A percentile compares a stretch with the other conserved stretches of the same genome.
Conservation (phyloP, 805 yeast genomes). For the Myxozyma kluyveri region DNA sequence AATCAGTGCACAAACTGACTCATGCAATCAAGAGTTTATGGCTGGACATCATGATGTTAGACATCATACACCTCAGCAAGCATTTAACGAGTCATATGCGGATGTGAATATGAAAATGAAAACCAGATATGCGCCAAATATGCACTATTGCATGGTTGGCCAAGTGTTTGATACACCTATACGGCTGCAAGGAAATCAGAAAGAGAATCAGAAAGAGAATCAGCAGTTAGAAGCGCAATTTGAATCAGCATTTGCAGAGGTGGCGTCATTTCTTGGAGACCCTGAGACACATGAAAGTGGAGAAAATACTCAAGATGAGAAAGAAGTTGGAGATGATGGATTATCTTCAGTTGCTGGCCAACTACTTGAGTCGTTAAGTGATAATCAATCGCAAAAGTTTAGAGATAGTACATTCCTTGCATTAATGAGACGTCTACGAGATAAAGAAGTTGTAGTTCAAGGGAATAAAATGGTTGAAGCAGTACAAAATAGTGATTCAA, state of each 20-base stretch:
- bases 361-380: constrained; percentile 21
- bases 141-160: no score
- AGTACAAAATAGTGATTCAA: not conserved
- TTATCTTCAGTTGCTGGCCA: constrained; percentile 32
- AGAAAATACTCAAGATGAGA: not conserved
- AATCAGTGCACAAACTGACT: no score
- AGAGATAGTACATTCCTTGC: constrained; percentile 30
- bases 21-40: no score
- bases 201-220: not conserved
- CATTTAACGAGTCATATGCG: no score
- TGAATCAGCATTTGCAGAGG: constrained; percentile 10
- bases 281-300: not conserved
- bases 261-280: not conserved
- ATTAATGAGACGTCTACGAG: constrained; percentile 32
- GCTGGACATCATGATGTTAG: no score
- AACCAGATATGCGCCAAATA: constrained; percentile 7
- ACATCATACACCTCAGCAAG: no score
- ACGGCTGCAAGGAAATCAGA: constrained; percentile 7
- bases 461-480: constrained; percentile 31
- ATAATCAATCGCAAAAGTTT: constrained; percentile 28
- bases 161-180: no score
- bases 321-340: constrained; percentile 22
- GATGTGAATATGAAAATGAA: not conserved
- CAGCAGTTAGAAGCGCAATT: constrained; percentile 7
- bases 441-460: constrained; percentile 30